phyloP scores from a whole-genome alignment of 2,329 filamentous ascomycete genomes.

The Rugonectria rugulosa region DNA sequence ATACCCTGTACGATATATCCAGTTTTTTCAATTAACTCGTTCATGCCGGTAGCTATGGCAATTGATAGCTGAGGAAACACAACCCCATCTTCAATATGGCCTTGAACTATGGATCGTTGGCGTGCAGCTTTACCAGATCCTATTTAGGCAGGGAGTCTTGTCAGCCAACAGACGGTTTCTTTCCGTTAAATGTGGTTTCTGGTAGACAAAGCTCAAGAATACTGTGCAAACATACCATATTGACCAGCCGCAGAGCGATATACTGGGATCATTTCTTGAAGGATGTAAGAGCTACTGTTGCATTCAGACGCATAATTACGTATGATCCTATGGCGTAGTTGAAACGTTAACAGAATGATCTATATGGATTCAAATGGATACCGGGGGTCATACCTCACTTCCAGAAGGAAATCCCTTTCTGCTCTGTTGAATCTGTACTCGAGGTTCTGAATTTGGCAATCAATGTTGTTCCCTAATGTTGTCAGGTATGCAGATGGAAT shows the following conservation, averaged over 20 bases:
- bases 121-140: background rate
- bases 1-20: background rate
- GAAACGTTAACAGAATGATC: too few species aligned
- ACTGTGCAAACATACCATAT: background rate
- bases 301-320: slow-evolving; percentile 22
- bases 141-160: background rate
- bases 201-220: background rate
- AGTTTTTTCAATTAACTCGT: background rate
- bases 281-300: slow-evolving; percentile 24
- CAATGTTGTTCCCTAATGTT: background rate
- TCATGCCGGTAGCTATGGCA: slow-evolving; percentile 1
- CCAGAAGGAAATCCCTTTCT: background rate
- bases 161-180: background rate
- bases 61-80: slow-evolving; percentile 7
- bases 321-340: slow-evolving; percentile 4
- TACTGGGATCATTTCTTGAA: slow-evolving; percentile 20
- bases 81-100: slow-evolving; percentile 7
- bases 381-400: slow-evolving; percentile 12
- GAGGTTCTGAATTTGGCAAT: background rate
- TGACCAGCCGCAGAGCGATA: slow-evolving; percentile 17
- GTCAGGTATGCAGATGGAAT: background rate
- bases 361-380: background rate
- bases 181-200: background rate
- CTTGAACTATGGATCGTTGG: slow-evolving; percentile 2
- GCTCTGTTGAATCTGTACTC: slow-evolving; percentile 13